Conservation (phyloP, 1,284 basidiomycete species). For the Cryptococcus sp. region DNA sequence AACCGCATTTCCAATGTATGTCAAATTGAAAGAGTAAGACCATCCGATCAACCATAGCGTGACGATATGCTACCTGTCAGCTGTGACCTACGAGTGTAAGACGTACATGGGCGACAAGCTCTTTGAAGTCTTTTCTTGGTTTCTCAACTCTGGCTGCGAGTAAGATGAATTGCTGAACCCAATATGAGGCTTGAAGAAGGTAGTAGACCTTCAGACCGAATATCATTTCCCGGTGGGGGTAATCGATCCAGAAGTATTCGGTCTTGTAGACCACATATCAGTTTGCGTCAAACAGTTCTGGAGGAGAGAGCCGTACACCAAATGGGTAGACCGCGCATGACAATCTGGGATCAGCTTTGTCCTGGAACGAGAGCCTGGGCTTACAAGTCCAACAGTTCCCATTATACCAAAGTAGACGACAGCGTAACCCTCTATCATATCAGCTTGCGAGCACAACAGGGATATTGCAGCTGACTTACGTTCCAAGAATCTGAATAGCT, state of each 20-base stretch:
- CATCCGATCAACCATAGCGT: constrained; percentile 95
- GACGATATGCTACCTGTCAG: constrained; percentile 69
- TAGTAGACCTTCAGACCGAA: constrained; percentile 87
- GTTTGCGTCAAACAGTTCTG: not conserved
- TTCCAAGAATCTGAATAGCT: constrained; percentile 80
- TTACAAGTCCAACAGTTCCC: constrained; percentile 62
- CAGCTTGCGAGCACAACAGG: not conserved
- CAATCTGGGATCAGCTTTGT: constrained; percentile 53
- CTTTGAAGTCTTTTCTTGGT: constrained; percentile 84
- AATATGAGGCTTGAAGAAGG: constrained; percentile 82
- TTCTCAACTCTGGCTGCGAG: constrained; percentile 82
- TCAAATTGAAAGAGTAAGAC: constrained; percentile 71
- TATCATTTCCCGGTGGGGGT: constrained; percentile 85
- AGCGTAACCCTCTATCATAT: constrained; percentile 64
- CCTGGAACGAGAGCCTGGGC: not conserved
- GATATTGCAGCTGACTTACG: constrained; percentile 43
- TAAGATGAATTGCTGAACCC: constrained; percentile 90
- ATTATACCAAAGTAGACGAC: constrained; percentile 71
- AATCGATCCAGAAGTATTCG: constrained; percentile 76
- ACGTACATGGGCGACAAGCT: constrained; percentile 63
- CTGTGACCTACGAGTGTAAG: not conserved
- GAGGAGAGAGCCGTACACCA: constrained; percentile 56
- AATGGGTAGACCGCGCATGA: constrained; percentile 81
- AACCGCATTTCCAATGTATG: constrained; percentile 85
- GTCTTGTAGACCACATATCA: constrained; percentile 60